These are phyloP conservation scores for Populus pruinosa DNA, from an alignment of 345 rosid genomes.

Conservation along the genomic window DNA sequence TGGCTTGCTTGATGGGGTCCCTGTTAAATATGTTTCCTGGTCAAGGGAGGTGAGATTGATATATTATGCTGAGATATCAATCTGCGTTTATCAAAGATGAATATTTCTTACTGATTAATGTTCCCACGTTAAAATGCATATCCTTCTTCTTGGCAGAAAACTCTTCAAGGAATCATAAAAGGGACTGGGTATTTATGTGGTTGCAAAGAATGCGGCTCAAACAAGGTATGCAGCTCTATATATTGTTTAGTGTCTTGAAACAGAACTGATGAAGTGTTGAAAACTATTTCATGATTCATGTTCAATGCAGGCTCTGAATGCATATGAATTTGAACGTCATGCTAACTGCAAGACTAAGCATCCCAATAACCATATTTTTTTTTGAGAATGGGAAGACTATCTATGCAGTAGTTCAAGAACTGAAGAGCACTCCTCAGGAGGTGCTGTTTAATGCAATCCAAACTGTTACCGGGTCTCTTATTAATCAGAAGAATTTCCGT, in stretches of 20 bases:
- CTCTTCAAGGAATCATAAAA: conserved; percentile 71
- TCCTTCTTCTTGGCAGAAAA: conserved; percentile 37
- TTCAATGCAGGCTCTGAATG: conserved; percentile 58
- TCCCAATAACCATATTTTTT: conserved; percentile 93
- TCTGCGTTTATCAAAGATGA: neutral
- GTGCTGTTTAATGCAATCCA: conserved; percentile 70
- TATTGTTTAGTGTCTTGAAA: neutral
- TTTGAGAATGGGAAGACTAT: conserved; percentile 95
- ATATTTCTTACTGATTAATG: neutral
- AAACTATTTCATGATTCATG: neutral
- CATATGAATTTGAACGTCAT: conserved; percentile 86
- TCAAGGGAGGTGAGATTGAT: conserved; percentile 65
- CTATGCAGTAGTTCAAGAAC: conserved; percentile 87
- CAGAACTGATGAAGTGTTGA: conserved; percentile 1
- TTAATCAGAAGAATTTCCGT: conserved; percentile 79
- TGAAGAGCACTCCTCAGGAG: conserved; percentile 69
- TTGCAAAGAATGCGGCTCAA: conserved; percentile 62
- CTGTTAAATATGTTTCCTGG: conserved; percentile 73
- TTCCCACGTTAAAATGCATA: neutral
- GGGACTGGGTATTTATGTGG: conserved; percentile 93
- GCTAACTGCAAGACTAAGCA: conserved; percentile 93
- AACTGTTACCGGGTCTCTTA: conserved; percentile 71
- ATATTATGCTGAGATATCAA: neutral
- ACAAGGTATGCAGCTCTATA: conserved; percentile 51
- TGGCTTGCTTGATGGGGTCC: conserved; percentile 88